A percentile compares a stretch with the other conserved stretches of the same genome.
Evolutionary conservation across 2,329 filamentous ascomycete genomes (phyloP).

Genomic region (Xylaria sp.): DNA sequence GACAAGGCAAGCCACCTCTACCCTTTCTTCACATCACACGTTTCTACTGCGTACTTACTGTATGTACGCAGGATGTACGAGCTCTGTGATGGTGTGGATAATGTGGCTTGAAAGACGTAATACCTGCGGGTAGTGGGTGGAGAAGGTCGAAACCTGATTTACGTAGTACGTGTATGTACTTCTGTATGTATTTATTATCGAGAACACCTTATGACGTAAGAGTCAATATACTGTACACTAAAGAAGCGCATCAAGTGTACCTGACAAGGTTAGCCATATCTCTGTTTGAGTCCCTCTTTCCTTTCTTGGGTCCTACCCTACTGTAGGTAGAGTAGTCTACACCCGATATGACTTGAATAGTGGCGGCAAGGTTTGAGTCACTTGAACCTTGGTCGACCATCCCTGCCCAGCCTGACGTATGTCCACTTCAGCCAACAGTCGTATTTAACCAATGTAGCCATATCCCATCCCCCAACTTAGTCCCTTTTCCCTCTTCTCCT

Average conservation of each 20-base stretch:
- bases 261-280: no score
- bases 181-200: no score
- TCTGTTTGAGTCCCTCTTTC: no score
- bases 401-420: constrained; percentile 32
- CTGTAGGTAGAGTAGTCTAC: no score
- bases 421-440: constrained; percentile 20
- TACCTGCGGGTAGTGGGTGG: constrained; percentile 4
- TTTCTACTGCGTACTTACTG: no score
- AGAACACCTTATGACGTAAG: constrained; percentile 4
- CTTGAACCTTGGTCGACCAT: not conserved
- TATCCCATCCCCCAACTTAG: not conserved
- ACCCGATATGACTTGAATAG: no score
- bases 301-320: no score
- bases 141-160: constrained; percentile 25
- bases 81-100: constrained; percentile 12
- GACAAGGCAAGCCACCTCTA: constrained; percentile 30
- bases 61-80: not conserved
- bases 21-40: not conserved
- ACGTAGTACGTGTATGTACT: no score
- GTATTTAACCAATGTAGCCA: constrained; percentile 16
- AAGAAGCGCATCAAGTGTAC: no score
- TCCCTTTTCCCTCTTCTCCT: constrained; percentile 22
- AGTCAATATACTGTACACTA: not conserved
- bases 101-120: constrained; percentile 27
- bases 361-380: no score